These are phyloP conservation scores for Penicillium sp. DNA, from an alignment of 2,329 filamentous ascomycete species.

Conservation along the genomic window DNA sequence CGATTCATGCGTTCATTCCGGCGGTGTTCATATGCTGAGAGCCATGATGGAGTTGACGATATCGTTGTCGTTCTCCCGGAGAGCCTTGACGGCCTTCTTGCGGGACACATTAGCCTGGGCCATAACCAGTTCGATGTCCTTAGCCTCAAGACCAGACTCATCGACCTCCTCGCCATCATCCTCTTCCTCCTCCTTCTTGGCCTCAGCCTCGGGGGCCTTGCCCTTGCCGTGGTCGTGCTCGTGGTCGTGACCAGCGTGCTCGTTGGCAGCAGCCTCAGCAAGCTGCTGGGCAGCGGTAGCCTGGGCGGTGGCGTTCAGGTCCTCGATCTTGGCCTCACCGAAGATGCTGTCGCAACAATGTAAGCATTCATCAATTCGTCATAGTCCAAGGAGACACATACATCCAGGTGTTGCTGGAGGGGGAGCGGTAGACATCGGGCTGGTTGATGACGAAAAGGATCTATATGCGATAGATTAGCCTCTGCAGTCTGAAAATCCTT, in stretches of 20 bases:
- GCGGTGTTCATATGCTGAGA: conserved; percentile 81
- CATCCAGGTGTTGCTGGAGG: conserved; percentile 99
- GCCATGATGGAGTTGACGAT: conserved; percentile 99
- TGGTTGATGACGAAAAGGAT: conserved; percentile 99
- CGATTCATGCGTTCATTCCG: too few species aligned
- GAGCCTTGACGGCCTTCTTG: conserved; percentile 97
- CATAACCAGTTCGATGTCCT: conserved; percentile 99
- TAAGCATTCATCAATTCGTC: too few species aligned
- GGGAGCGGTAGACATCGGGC: conserved; percentile 98
- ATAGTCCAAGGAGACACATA: conserved; percentile 52
- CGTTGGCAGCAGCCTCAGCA: conserved; percentile 58
- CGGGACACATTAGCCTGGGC: conserved; percentile 90
- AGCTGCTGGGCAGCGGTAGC: conserved; percentile 92
- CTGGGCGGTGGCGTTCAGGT: conserved; percentile 96
- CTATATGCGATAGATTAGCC: too few species aligned
- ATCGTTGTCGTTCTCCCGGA: conserved; percentile 95
- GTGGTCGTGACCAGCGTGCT: conserved; percentile 54
- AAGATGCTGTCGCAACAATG: conserved; percentile 67
- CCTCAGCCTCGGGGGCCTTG: conserved; percentile 53
- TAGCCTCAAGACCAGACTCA: conserved; percentile 86
- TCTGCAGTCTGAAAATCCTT: too few species aligned
- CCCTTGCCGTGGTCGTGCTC: conserved; percentile 49
- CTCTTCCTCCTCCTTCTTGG: conserved; percentile 67
- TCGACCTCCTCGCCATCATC: conserved; percentile 95
- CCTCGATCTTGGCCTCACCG: conserved; percentile 99